Conservation (phyloP, 768 basidiomycete genomes). For the Psilocybe sp. region DNA sequence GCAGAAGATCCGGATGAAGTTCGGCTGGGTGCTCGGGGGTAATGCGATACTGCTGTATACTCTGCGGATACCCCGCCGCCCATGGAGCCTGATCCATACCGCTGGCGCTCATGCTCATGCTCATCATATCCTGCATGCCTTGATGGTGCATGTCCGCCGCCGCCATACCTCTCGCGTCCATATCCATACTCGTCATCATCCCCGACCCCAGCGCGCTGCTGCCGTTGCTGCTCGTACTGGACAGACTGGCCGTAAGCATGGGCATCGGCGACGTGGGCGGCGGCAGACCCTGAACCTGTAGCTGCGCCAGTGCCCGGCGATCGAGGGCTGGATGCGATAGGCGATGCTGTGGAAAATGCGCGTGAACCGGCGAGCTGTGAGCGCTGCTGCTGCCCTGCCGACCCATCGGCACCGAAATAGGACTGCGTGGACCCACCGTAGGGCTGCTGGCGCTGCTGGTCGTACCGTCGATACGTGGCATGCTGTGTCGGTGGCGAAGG, state of each 20-base stretch:
- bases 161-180: neutral
- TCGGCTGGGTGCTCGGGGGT: too few species aligned
- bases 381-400: constrained; percentile 9
- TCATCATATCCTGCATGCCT: too few species aligned
- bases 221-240: neutral
- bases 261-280: constrained; percentile 6
- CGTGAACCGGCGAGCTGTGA: constrained; percentile 25
- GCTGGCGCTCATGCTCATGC: too few species aligned
- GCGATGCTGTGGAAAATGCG: constrained; percentile 24
- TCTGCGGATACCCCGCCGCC: too few species aligned
- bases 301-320: constrained; percentile 20
- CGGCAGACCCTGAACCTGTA: constrained; percentile 5
- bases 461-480: neutral
- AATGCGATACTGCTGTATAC: too few species aligned
- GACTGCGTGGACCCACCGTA: neutral
- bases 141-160: neutral
- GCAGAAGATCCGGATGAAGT: too few species aligned
- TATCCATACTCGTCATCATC: neutral
- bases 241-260: neutral
- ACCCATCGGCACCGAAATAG: neutral
- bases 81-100: too few species aligned
- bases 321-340: constrained; percentile 16
- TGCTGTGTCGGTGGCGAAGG: neutral
- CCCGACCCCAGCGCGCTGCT: neutral
- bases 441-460: constrained; percentile 1